Evolutionary conservation across 208 protist genomes (phyloP), one percentile per base, ranked within the genome.

Genomic region (Balamuthia mandrillaris): DNA sequence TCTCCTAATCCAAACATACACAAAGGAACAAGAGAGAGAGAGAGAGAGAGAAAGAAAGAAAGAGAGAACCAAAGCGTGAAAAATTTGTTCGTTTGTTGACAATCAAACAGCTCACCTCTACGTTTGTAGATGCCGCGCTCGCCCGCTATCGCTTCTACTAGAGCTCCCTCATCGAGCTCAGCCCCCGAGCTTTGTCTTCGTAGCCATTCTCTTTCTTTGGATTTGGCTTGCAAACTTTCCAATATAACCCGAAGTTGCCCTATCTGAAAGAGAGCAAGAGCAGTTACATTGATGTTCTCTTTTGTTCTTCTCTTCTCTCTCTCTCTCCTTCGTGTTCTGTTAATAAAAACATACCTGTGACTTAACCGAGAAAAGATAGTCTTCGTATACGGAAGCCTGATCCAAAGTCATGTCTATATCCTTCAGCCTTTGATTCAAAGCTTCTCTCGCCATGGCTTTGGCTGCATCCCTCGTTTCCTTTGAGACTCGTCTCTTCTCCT

Each of bases 111-210:
- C n/a, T 96, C 92, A 0, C 87, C 94, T 65, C 96, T 93, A 7
- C 94, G 92, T 75, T 96, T 96, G 91, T 94, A 97, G 33, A 97
- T 92, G 35, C 94, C 95, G 42, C 90, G 87, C 65, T 97, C 95
- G 0, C 96, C 96, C 21, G 95, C 92, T 42, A 96, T 94, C 56
- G 95, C 95, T 84, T 97, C 96, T 29, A 97, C 68, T n/a, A n/a
- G n/a, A n/a, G n/a, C n/a, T n/a, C 87, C 91, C 79, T 97, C 96
- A 75, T 97, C 96, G 2, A 91, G 35, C 45, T 92, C 90, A 24
- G 84, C 89, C 5, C 72, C 72, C 47, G 52, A 49, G n/a, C 47
- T 81, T 27, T 81, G 72, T 2, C 72, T 18, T 1, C 51, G 72
- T 37, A 81, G 47, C 93, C 94, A 96, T 6, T 94, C 90, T 29